Percentiles rank a stretch among this genome's conserved stretches.
Conservation (phyloP, 495 filamentous ascomycete species). For the Articulospora tetracladia region DNA sequence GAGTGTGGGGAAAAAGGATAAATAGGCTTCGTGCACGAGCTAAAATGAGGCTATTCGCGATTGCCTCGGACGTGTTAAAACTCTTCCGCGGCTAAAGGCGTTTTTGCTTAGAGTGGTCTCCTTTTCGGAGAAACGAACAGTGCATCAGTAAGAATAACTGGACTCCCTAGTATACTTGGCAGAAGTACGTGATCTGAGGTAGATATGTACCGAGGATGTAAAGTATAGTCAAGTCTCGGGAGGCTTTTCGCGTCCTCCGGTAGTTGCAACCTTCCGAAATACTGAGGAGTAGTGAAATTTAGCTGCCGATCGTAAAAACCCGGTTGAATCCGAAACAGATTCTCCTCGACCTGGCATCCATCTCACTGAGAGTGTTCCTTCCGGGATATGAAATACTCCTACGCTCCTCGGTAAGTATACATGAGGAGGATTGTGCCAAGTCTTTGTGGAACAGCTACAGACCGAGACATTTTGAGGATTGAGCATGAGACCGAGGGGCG, state of each 20-base stretch:
- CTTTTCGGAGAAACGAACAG: no score
- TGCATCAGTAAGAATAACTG: not conserved
- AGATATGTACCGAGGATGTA: not conserved
- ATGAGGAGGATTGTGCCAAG: no score
- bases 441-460: no score
- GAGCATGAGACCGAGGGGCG: no score
- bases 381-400: no score
- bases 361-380: no score
- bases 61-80: not conserved
- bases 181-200: no score
- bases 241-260: not conserved
- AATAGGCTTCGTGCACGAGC: not conserved
- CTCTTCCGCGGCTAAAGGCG: not conserved
- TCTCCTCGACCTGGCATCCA: not conserved
- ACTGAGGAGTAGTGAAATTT: not conserved
- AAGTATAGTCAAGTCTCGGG: not conserved
- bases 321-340: not conserved
- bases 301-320: not conserved
- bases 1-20: not conserved
- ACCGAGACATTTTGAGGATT: no score
- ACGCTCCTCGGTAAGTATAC: no score
- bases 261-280: not conserved
- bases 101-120: no score
- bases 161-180: not conserved
- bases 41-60: not conserved